Percentiles rank a stretch among this genome's conserved stretches.
phyloP scores from a whole-genome alignment of 306 rosid genomes.

The Ormosia semicastrata region DNA sequence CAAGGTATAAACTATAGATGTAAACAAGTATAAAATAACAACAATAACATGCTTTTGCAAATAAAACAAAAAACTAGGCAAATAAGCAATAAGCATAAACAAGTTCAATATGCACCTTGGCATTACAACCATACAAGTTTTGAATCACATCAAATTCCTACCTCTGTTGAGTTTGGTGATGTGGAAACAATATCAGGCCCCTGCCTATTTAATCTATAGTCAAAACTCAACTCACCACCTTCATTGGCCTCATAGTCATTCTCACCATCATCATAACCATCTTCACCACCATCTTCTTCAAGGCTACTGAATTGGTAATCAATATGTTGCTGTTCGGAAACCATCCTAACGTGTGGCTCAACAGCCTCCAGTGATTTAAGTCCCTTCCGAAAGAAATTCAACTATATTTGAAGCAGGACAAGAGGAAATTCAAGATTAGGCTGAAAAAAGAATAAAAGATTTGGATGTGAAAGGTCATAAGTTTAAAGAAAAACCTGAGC shows the following conservation, averaged over 20 bases:
- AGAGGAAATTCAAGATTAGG: conserved; percentile 15
- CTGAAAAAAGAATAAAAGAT: neutral
- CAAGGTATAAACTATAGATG: neutral
- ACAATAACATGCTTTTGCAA: neutral
- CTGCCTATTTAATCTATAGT: conserved; percentile 53
- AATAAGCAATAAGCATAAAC: conserved; percentile 1
- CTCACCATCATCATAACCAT: conserved; percentile 36
- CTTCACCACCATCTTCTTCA: conserved; percentile 61
- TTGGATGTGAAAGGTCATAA: conserved; percentile 16
- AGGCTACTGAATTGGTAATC: conserved; percentile 78
- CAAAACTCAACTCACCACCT: conserved; percentile 73
- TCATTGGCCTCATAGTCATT: conserved; percentile 44
- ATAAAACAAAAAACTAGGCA: neutral
- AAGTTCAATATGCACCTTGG: conserved; percentile 10
- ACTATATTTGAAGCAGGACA: conserved; percentile 44
- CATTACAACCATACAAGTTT: conserved; percentile 13
- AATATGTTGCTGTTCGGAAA: conserved; percentile 70
- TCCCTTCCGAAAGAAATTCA: conserved; percentile 87
- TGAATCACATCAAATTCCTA: conserved; percentile 27
- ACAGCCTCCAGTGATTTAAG: conserved; percentile 82
- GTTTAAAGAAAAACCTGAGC: conserved; percentile 62
- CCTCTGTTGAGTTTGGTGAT: conserved; percentile 74
- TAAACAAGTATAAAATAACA: conserved; percentile 11
- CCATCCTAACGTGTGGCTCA: conserved; percentile 76
- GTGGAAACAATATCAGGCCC: conserved; percentile 49